Percentiles rank a stretch among this genome's conserved stretches.
These are phyloP conservation scores for Lactarius vividus DNA, from an alignment of 768 basidiomycete genomes.

Conservation along the genomic window DNA sequence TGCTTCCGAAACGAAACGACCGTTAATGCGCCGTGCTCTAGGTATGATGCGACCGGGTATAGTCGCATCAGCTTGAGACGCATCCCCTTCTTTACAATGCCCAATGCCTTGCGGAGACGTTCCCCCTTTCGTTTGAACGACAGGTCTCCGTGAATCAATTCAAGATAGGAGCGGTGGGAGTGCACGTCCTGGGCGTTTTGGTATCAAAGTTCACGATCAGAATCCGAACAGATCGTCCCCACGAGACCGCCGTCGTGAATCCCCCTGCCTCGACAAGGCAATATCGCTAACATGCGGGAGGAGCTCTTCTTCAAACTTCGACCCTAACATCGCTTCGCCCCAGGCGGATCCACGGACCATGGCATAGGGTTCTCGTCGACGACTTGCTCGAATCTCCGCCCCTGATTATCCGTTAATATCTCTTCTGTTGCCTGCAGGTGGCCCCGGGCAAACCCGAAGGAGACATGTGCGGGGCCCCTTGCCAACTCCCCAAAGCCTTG, in stretches of 20 bases:
- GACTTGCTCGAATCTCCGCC: background rate
- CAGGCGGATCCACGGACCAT: constrained; percentile 1
- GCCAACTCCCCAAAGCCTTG: constrained; percentile 10
- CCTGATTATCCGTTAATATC: constrained; percentile 2
- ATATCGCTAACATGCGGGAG: background rate
- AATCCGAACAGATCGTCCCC: constrained; percentile 16
- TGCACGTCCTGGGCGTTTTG: background rate
- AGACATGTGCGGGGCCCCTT: constrained; percentile 6
- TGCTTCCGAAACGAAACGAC: background rate
- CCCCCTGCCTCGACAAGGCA: background rate
- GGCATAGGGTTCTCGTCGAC: background rate
- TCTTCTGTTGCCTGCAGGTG: background rate
- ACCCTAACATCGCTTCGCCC: background rate
- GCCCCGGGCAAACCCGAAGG: constrained; percentile 20
- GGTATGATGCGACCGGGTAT: constrained; percentile 9
- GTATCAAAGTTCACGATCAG: constrained; percentile 23
- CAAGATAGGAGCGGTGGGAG: background rate
- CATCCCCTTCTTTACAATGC: constrained; percentile 1
- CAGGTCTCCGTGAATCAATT: constrained; percentile 17
- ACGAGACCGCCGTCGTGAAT: background rate
- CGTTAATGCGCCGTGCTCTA: constrained; percentile 4
- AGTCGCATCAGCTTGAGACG: background rate
- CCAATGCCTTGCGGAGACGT: constrained; percentile 7
- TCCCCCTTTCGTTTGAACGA: background rate
- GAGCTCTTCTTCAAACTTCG: background rate